These are phyloP conservation scores for Corinectria fuckeliana DNA, from an alignment of 2,329 filamentous ascomycete genomes.

Conservation along the genomic window DNA sequence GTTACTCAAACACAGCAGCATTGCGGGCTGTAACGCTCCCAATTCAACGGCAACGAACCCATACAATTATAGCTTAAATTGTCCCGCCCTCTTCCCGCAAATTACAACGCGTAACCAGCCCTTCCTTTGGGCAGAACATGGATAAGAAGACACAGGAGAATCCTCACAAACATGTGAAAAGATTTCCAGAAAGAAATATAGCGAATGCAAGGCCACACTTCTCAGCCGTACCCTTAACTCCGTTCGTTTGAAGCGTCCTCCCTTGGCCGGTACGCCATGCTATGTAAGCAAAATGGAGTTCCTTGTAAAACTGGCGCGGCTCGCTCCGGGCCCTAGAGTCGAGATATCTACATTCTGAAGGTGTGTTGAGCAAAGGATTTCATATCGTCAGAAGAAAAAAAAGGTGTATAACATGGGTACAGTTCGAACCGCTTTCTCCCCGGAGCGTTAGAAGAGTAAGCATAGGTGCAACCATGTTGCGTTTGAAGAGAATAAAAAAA, in stretches of 20 bases:
- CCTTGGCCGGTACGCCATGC: slow-evolving; percentile 37
- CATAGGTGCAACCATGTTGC: slow-evolving; percentile 10
- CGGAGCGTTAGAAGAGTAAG: slow-evolving; percentile 21
- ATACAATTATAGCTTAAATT: slow-evolving; percentile 12
- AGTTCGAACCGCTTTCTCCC: slow-evolving; percentile 21
- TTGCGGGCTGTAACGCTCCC: slow-evolving; percentile 20
- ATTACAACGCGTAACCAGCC: slow-evolving; percentile 17
- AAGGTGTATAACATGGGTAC: slow-evolving; percentile 29
- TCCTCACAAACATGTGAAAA: slow-evolving; percentile 20
- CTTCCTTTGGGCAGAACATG: slow-evolving; percentile 22
- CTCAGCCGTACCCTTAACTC: slow-evolving; percentile 31
- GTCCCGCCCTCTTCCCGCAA: slow-evolving; percentile 18
- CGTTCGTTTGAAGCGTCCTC: slow-evolving; percentile 26
- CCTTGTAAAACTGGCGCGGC: slow-evolving; percentile 33
- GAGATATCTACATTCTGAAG: slow-evolving; percentile 16
- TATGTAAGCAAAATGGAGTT: slow-evolving; percentile 31
- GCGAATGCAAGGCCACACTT: slow-evolving; percentile 24
- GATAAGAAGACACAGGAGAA: slow-evolving; percentile 15
- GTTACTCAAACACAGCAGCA: slow-evolving; percentile 9
- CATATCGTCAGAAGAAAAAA: slow-evolving; percentile 30
- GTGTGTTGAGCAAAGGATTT: slow-evolving; percentile 23
- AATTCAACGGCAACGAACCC: slow-evolving; percentile 15
- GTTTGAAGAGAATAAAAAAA: not conserved
- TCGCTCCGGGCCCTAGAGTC: slow-evolving; percentile 18
- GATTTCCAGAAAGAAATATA: slow-evolving; percentile 26